A percentile compares a stretch with the other conserved stretches of the same genome.
phyloP scores from a whole-genome alignment of 805 yeast genomes.

The Hanseniaspora meyeri region DNA sequence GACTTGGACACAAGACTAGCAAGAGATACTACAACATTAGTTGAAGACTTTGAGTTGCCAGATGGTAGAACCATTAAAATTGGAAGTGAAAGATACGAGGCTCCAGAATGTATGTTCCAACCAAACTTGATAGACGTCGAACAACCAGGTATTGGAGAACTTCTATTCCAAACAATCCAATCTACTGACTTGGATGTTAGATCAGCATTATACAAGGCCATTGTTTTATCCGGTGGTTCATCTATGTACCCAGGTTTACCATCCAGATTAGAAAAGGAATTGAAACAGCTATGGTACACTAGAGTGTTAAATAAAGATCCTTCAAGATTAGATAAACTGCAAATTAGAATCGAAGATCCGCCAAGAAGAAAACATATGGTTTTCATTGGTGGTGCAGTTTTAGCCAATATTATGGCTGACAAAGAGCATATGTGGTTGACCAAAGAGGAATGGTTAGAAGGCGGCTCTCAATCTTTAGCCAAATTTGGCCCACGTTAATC shows the following conservation, averaged over 20 bases:
- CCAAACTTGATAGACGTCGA: conserved; percentile 91
- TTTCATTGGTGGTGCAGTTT: conserved; percentile 94
- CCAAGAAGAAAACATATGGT: conserved; percentile 99
- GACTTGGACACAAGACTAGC: conserved; percentile 79
- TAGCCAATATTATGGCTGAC: conserved; percentile 96
- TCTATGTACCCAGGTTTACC: conserved; percentile 99
- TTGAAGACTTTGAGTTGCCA: conserved; percentile 84
- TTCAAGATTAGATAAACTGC: conserved; percentile 74
- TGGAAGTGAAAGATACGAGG: conserved; percentile 92
- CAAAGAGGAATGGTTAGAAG: conserved; percentile 95
- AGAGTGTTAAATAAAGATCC: conserved; percentile 81
- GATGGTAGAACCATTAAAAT: conserved; percentile 91
- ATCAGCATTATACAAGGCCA: conserved; percentile 75
- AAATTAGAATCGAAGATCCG: conserved; percentile 94
- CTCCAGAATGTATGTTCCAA: conserved; percentile 93
- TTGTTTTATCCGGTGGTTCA: conserved; percentile 94
- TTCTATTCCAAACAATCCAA: conserved; percentile 82
- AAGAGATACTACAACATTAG: conserved; percentile 88
- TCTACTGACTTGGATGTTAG: conserved; percentile 90
- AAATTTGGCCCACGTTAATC: conserved; percentile 82
- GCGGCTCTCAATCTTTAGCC: conserved; percentile 70
- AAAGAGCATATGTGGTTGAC: conserved; percentile 97
- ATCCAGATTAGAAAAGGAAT: conserved; percentile 84
- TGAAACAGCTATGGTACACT: conserved; percentile 91
- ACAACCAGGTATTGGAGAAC: conserved; percentile 93